These are phyloP conservation scores for Penicillium bialowiezense DNA, from an alignment of 495 filamentous ascomycete genomes.

Conservation along the genomic window DNA sequence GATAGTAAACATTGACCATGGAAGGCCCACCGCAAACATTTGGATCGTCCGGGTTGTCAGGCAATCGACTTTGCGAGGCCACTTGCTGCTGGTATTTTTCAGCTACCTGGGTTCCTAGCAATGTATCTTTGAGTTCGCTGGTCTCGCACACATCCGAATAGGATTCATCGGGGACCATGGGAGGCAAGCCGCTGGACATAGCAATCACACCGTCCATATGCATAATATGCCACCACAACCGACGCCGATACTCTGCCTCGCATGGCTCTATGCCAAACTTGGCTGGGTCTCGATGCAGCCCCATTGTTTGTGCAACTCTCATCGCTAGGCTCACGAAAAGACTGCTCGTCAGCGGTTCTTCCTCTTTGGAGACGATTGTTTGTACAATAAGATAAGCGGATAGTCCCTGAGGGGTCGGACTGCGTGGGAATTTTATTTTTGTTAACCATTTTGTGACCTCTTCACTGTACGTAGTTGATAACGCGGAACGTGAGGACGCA, in stretches of 20 bases:
- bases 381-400: constrained; percentile 46
- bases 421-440: constrained; percentile 46
- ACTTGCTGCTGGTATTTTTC: constrained; percentile 38
- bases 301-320: constrained; percentile 70
- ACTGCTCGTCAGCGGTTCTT: constrained; percentile 48
- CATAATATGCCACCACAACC: constrained; percentile 73
- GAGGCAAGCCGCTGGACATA: constrained; percentile 47
- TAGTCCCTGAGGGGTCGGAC: constrained; percentile 42
- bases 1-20: constrained; percentile 48
- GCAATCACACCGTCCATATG: constrained; percentile 57
- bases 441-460: constrained; percentile 42
- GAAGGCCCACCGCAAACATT: constrained; percentile 43
- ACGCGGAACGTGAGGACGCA: constrained; percentile 28
- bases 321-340: constrained; percentile 54
- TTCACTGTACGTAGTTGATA: constrained; percentile 41
- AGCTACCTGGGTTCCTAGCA: constrained; percentile 38
- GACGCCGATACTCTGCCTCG: constrained; percentile 66
- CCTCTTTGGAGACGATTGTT: constrained; percentile 46
- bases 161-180: constrained; percentile 42
- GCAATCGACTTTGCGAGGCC: constrained; percentile 27
- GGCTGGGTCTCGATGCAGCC: constrained; percentile 67
- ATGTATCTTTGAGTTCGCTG: constrained; percentile 45
- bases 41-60: constrained; percentile 45
- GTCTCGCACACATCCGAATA: constrained; percentile 48
- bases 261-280: constrained; percentile 61